Evolutionary conservation across 2,329 filamentous ascomycete species (phyloP).

Genomic region (Orbilia quercus): DNA sequence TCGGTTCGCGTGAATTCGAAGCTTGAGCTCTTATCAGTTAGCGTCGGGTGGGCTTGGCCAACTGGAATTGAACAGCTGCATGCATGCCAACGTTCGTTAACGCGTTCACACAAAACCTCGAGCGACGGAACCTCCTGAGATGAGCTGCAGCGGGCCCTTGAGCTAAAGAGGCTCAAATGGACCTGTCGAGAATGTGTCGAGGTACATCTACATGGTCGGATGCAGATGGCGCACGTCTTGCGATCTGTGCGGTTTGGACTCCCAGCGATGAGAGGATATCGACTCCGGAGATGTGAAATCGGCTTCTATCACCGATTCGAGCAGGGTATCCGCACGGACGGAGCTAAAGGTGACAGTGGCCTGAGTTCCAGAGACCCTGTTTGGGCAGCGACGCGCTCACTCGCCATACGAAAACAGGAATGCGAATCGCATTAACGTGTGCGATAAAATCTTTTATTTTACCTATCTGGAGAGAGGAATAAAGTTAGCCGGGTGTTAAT

Average conservation of each 20-base stretch:
- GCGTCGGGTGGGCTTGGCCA: conserved; percentile 14
- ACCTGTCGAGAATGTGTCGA: background rate
- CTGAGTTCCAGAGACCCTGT: conserved; percentile 51
- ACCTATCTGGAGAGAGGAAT: background rate
- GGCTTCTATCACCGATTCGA: conserved; percentile 23
- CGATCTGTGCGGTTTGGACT: background rate
- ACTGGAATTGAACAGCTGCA: background rate
- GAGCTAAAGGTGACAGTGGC: conserved; percentile 55
- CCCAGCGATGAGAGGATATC: background rate
- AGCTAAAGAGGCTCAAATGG: conserved; percentile 46
- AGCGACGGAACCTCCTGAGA: background rate
- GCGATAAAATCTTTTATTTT: conserved; percentile 1
- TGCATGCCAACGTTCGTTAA: conserved; percentile 5
- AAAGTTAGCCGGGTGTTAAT: background rate
- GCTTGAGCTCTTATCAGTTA: conserved; percentile 33
- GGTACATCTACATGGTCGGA: conserved; percentile 4
- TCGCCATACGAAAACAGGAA: conserved; percentile 45
- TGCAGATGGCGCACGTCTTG: background rate
- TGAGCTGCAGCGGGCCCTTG: background rate
- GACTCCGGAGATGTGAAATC: background rate
- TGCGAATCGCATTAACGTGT: conserved; percentile 38
- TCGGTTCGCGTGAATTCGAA: background rate
- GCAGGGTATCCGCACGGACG: conserved; percentile 16
- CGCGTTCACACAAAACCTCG: conserved; percentile 13
- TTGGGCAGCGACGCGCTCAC: conserved; percentile 48